Percentiles rank a stretch among this genome's conserved stretches.
Evolutionary conservation across 176 grass and related monocot species (phyloP).

Genomic region (Cocos nucifera): DNA sequence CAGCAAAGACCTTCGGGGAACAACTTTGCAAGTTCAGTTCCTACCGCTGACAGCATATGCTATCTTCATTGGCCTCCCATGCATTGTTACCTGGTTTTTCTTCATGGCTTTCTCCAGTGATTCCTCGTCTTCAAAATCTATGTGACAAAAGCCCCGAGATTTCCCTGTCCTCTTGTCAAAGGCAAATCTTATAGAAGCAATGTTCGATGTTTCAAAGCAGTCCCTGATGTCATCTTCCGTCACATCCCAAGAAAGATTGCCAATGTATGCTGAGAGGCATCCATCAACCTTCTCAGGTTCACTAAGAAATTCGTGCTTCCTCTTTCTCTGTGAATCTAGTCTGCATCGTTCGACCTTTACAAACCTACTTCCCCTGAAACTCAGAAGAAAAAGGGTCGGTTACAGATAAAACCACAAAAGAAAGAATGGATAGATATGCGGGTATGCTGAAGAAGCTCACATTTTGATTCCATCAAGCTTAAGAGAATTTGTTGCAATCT

Average conservation of each 20-base stretch:
- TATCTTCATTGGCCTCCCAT: slow-evolving; percentile 63
- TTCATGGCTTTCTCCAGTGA: slow-evolving; percentile 63
- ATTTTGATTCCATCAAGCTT: slow-evolving; percentile 70
- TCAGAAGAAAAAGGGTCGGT: neutral
- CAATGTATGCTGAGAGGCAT: slow-evolving; percentile 69
- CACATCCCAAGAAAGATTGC: slow-evolving; percentile 74
- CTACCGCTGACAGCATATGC: slow-evolving; percentile 68
- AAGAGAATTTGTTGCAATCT: slow-evolving; percentile 45
- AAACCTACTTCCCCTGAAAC: slow-evolving; percentile 47
- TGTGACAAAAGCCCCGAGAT: slow-evolving; percentile 63
- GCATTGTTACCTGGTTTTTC: slow-evolving; percentile 61
- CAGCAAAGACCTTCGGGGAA: neutral
- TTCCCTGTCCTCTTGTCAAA: slow-evolving; percentile 43
- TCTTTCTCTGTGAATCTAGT: slow-evolving; percentile 46
- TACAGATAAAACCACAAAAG: neutral
- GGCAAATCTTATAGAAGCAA: slow-evolving; percentile 70
- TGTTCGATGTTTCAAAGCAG: slow-evolving; percentile 49
- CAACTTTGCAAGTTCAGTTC: slow-evolving; percentile 21
- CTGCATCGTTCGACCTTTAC: slow-evolving; percentile 70
- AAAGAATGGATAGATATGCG: neutral
- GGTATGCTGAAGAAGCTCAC: slow-evolving; percentile 19
- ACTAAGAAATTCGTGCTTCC: slow-evolving; percentile 39
- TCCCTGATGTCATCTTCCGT: slow-evolving; percentile 47
- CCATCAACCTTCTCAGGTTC: slow-evolving; percentile 73
- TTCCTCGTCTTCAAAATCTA: slow-evolving; percentile 74